Percentiles rank a stretch among this genome's conserved stretches.
phyloP scores from a whole-genome alignment of 148 eudicot species.

The Rhododendron ovatum region DNA sequence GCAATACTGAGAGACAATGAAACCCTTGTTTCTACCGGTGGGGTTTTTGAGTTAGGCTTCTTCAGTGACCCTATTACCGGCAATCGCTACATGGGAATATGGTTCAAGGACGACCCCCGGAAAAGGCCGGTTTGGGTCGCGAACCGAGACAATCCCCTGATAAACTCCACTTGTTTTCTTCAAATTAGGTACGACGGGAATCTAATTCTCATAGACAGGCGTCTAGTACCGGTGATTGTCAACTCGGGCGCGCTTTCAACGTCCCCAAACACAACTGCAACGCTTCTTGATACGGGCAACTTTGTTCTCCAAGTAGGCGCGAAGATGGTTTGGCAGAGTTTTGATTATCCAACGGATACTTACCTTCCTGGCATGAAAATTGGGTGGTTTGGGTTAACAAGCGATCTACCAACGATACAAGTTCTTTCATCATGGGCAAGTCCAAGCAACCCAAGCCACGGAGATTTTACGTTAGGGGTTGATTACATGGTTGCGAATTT shows the following conservation, averaged over 20 bases:
- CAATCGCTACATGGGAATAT: background rate
- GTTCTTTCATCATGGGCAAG: background rate
- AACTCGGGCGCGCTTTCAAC: background rate
- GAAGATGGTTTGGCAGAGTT: background rate
- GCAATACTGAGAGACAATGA: background rate
- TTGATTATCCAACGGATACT: constrained; percentile 2
- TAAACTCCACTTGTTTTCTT: background rate
- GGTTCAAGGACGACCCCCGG: background rate
- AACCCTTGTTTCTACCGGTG: constrained; percentile 4
- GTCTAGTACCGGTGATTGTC: background rate
- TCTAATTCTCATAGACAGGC: background rate
- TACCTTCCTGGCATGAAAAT: constrained; percentile 5
- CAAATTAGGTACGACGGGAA: background rate
- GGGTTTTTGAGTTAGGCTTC: constrained; percentile 7
- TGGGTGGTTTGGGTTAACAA: background rate
- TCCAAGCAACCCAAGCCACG: background rate
- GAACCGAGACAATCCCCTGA: background rate
- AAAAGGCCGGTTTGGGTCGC: background rate
- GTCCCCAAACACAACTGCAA: background rate
- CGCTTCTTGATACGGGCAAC: constrained; percentile 3
- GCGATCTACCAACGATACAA: background rate
- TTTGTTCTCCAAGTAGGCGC: background rate
- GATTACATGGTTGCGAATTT: background rate
- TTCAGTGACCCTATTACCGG: background rate
- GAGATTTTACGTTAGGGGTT: background rate